Conservation (phyloP, 2,329 filamentous ascomycete genomes). For the Ophiostoma tasmaniense region DNA sequence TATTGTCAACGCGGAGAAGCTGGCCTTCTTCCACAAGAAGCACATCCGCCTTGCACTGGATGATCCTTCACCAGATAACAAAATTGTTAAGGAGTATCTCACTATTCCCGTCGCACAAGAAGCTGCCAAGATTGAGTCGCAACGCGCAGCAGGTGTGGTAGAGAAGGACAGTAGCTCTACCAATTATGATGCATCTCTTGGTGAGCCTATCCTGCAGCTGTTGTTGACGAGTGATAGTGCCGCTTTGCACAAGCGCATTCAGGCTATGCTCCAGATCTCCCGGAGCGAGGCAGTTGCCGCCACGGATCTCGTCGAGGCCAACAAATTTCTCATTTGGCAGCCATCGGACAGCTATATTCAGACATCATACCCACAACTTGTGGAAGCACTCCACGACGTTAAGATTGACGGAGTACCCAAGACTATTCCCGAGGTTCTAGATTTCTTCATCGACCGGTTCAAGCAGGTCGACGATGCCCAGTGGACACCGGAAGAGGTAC, state of each 20-base stretch:
- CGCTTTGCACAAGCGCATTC: constrained; percentile 11
- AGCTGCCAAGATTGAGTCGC: constrained; percentile 18
- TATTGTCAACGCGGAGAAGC: constrained; percentile 69
- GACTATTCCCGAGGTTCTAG: constrained; percentile 8
- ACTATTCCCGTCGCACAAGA: constrained; percentile 21
- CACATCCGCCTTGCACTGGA: constrained; percentile 23
- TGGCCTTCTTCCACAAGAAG: constrained; percentile 62
- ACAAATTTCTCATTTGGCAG: constrained; percentile 26
- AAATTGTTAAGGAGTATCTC: constrained; percentile 19
- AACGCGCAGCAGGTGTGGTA: neutral
- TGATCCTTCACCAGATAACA: constrained; percentile 11
- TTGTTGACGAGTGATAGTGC: neutral
- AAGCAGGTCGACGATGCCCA: constrained; percentile 4
- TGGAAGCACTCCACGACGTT: neutral
- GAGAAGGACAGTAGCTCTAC: neutral
- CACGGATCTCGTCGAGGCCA: constrained; percentile 17
- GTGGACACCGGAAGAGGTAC: constrained; percentile 19
- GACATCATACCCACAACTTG: constrained; percentile 10
- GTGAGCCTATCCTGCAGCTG: constrained; percentile 2
- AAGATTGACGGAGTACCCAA: constrained; percentile 1
- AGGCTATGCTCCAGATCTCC: constrained; percentile 18
- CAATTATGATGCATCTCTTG: constrained; percentile 2
- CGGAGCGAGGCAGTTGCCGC: constrained; percentile 16
- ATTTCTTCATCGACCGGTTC: constrained; percentile 14
- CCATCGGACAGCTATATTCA: constrained; percentile 15